Percentiles rank a stretch among this genome's conserved stretches.
Evolutionary conservation across 305 asterid genomes (phyloP).

Genomic region (Fraxinus floribunda): DNA sequence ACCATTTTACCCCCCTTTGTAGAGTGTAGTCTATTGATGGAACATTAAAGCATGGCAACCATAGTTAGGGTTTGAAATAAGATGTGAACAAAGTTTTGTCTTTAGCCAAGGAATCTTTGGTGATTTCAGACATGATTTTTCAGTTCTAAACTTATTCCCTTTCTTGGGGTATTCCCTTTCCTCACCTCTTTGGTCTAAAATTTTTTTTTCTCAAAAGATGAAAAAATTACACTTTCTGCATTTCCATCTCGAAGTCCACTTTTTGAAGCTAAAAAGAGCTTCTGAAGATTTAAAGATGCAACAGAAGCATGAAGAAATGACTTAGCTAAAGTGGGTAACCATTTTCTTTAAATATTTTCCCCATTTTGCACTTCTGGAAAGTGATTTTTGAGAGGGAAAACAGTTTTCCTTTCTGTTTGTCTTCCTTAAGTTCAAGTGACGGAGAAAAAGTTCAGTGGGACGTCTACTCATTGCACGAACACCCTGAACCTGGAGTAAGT

Average conservation of each 20-base stretch:
- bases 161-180: constrained; percentile 26
- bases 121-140: constrained; percentile 46
- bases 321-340: constrained; percentile 6
- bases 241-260: constrained; percentile 18
- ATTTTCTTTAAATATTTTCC: neutral
- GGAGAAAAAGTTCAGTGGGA: neutral
- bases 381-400: neutral
- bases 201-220: constrained; percentile 28
- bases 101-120: constrained; percentile 50
- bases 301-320: constrained; percentile 13
- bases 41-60: constrained; percentile 33
- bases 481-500: too few relatives aligned
- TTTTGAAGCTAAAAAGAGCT: constrained; percentile 17
- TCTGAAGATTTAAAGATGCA: constrained; percentile 11
- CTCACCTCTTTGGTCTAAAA: constrained; percentile 23
- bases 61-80: constrained; percentile 45
- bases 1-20: constrained; percentile 40
- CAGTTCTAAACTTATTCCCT: constrained; percentile 33
- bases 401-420: neutral
- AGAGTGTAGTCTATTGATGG: constrained; percentile 1
- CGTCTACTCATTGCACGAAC: too few relatives aligned
- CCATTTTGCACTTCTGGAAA: neutral
- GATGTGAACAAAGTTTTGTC: constrained; percentile 15
- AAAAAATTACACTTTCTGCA: constrained; percentile 26
- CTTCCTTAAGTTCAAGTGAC: neutral